Base-by-base conservation (phyloP, 257 asterid species). In the Solanum arcanum region DNA sequence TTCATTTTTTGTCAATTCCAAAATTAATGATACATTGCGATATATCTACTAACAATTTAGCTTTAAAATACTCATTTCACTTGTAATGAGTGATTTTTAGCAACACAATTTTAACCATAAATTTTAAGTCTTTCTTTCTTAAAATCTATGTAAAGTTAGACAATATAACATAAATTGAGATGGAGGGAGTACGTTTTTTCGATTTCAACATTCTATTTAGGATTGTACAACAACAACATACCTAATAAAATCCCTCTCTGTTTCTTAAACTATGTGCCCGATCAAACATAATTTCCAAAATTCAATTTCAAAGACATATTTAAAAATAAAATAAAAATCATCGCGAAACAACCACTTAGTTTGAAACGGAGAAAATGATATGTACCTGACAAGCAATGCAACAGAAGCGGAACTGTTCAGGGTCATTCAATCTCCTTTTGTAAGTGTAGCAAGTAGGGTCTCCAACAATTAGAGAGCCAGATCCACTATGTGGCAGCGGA, bases 401-500 rank as follows among this genome's bases (percentile, higher is more conserved):
- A 72, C 92, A 90, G 25, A 83, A 90, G 78, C 72, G 81, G 74
- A 68, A 88, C 8, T 49, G 86, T n/a, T 42, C 72, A 46, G 86
- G 85, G n/a, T 90, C 88, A 62, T 74, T 49, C 86, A 90, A 21
- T 49, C 72, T 90, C 69, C 92, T 85, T 29, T 59, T 84, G 74
- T 90, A 89, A 23, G 83, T 52, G 31, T 23, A 5, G n/a, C 89
- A 87, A 35, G 88, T 56, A 20, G 74, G 87, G 12, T 84, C 89
- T n/a, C 87, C 89, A 7, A 25, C 69, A 62, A 85, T 69, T 60
- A 69, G 88, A 10, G 86, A 80, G 33, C 92, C 92, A 2, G 92
- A 90, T 0, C 92, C 92, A 59, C 78, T 64, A 66, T 90, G 92
- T 8, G 92, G 92, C 5, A 90, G 88, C 6, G 89, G 90, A 16